Base-by-base conservation (phyloP, 2,329 filamentous ascomycete species). In the Colletotrichum orchidophilum region DNA sequence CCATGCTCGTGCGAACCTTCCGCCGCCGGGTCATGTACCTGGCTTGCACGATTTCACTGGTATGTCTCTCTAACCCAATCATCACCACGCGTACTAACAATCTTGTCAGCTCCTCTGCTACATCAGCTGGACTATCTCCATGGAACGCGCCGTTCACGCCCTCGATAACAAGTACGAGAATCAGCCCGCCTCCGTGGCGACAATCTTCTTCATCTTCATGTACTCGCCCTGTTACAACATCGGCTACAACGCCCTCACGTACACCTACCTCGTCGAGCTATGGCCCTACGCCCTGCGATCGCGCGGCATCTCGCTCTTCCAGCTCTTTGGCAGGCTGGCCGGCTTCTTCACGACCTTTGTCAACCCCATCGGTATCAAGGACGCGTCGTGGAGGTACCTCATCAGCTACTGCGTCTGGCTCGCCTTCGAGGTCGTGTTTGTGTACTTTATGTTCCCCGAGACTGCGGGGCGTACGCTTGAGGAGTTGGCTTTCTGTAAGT, bases 381-480 rank as follows among this genome's bases (percentile, higher is more conserved):
- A 66, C 27, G 59, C 66, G 1, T 65, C 60, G 18, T 74, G 73
- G 73, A 13, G 59, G 5, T 74, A 74, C 27, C 63, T 74, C 33
- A 74, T 74, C 33, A 72, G 73, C 59, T 74, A 74, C 66, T 73
- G 72, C 57, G 72, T 70, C 72, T 78, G 76, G 76, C 73, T 78
- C 15, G 75, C 63, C 12, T 77, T 79, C 46, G 77, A 79, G 63
- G 55, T 76, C 11, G 66, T 53, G n/a, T 39, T 76, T 92, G 92
- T 95, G 50, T 95, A 91, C 81, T 94, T 94, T 80, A 86, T 94
- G 74, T 95, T 94, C 78, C 93, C 93, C 9, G 93, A 95, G 81
- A 95, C 93, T 0, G 91, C 91, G 70, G 93, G 93, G 72, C 87
- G 94, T 70, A 89, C 92, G 69, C 84, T 95, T 52, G 93, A 95